Percentiles rank a stretch among this genome's conserved stretches.
Evolutionary conservation across 1,284 basidiomycete genomes (phyloP).

Genomic region (Ceraceosorus bombacis): DNA sequence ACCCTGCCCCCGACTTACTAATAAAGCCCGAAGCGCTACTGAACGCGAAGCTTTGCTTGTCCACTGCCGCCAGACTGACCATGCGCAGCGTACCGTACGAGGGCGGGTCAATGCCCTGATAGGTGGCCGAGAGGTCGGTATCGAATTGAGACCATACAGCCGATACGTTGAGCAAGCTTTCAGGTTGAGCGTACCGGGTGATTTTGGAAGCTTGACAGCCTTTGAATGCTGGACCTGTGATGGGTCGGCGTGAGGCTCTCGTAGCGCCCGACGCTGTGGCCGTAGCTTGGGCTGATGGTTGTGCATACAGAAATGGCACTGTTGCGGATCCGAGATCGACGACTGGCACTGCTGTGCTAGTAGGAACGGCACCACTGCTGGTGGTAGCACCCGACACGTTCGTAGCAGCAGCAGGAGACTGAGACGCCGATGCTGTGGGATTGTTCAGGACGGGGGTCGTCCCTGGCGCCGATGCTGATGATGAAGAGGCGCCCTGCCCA

Average conservation of each 20-base stretch:
- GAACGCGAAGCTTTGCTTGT: conserved; percentile 18
- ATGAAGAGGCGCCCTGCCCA: too few species aligned
- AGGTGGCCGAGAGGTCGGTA: conserved; percentile 9
- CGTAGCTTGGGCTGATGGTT: not conserved
- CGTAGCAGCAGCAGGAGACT: too few species aligned
- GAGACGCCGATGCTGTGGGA: too few species aligned
- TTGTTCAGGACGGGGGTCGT: too few species aligned
- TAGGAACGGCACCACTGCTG: not conserved
- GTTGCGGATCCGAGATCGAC: not conserved
- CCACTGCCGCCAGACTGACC: conserved; percentile 25
- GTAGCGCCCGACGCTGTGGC: not conserved
- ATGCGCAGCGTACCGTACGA: conserved; percentile 27
- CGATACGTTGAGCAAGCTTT: conserved; percentile 39
- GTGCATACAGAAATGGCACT: not conserved
- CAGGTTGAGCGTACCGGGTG: conserved; percentile 22
- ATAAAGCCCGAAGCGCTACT: conserved; percentile 20
- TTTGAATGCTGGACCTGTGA: conserved; percentile 25
- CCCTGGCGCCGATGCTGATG: too few species aligned
- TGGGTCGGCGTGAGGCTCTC: conserved; percentile 13
- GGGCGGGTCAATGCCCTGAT: conserved; percentile 15
- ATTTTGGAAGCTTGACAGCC: conserved; percentile 22
- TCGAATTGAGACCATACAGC: conserved; percentile 41
- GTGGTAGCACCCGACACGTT: too few species aligned
- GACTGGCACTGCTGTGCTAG: not conserved
- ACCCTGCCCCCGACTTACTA: conserved; percentile 9